phyloP scores from a whole-genome alignment of 75 land plant species.

The Azolla pinnata region DNA sequence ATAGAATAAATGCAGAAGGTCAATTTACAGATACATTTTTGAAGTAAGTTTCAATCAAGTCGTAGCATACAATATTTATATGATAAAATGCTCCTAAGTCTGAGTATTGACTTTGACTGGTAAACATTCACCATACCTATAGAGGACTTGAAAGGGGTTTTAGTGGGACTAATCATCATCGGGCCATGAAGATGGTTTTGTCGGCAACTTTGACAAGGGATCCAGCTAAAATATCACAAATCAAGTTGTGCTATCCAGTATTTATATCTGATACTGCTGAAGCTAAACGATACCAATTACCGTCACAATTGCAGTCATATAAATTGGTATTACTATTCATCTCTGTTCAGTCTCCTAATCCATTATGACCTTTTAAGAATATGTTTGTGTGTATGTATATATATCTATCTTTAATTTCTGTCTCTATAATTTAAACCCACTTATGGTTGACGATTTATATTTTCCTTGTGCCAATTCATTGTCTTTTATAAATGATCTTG shows the following conservation, averaged over 20 bases:
- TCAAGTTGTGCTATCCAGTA: constrained; percentile 73
- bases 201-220: constrained; percentile 92
- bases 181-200: constrained; percentile 74
- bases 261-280: constrained; percentile 43
- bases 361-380: neutral
- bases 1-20: constrained; percentile 23
- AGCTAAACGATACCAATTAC: constrained; percentile 56
- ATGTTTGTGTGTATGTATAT: too few relatives aligned
- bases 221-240: constrained; percentile 86
- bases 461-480: too few relatives aligned
- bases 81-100: too few relatives aligned
- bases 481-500: too few relatives aligned
- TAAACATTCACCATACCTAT: constrained; percentile 4
- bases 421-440: too few relatives aligned
- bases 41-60: neutral
- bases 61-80: too few relatives aligned
- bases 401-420: too few relatives aligned
- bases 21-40: neutral
- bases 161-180: constrained; percentile 45
- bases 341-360: neutral
- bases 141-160: constrained; percentile 80
- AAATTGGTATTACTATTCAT: constrained; percentile 38
- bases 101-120: too few relatives aligned
- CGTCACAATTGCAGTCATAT: constrained; percentile 54
- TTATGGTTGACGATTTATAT: too few relatives aligned